Evolutionary conservation across 257 asterid species (phyloP).

Genomic region (Paraleonurus japonicus): DNA sequence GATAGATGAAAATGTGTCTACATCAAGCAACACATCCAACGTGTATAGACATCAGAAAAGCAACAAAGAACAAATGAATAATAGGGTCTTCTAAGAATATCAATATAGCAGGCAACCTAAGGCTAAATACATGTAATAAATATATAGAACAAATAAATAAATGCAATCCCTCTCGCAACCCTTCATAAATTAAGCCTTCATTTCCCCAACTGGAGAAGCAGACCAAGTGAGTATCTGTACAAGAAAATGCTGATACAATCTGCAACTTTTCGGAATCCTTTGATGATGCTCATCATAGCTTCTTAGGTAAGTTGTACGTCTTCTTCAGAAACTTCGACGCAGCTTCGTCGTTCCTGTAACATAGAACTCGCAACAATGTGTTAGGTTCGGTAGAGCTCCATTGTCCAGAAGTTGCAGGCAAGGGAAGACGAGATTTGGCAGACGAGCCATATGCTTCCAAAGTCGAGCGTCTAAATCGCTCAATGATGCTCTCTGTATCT

Average conservation of each 20-base stretch:
- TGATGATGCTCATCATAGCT: constrained; percentile 32
- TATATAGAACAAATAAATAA: constrained; percentile 26
- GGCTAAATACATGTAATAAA: constrained; percentile 22
- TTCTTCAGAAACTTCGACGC: constrained; percentile 91
- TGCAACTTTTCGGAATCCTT: neutral
- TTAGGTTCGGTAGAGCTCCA: constrained; percentile 91
- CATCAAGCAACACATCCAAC: constrained; percentile 27
- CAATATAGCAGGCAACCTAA: constrained; percentile 25
- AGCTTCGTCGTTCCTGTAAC: constrained; percentile 86
- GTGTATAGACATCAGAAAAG: constrained; percentile 1
- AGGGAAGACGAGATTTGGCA: constrained; percentile 78
- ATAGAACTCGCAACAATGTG: constrained; percentile 78
- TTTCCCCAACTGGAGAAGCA: constrained; percentile 7
- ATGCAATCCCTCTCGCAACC: constrained; percentile 12
- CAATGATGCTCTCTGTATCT: constrained; percentile 73
- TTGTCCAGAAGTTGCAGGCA: constrained; percentile 93
- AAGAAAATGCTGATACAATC: constrained; percentile 16
- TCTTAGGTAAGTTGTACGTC: constrained; percentile 89
- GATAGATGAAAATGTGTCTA: neutral
- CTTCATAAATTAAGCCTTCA: constrained; percentile 5
- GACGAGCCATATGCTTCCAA: constrained; percentile 73
- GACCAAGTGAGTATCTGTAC: constrained; percentile 33
- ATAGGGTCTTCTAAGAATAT: constrained; percentile 20
- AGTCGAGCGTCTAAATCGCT: constrained; percentile 59
- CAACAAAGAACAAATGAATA: constrained; percentile 39